Conservation (phyloP, 768 basidiomycete genomes). For the Leccinum barrowsii region DNA sequence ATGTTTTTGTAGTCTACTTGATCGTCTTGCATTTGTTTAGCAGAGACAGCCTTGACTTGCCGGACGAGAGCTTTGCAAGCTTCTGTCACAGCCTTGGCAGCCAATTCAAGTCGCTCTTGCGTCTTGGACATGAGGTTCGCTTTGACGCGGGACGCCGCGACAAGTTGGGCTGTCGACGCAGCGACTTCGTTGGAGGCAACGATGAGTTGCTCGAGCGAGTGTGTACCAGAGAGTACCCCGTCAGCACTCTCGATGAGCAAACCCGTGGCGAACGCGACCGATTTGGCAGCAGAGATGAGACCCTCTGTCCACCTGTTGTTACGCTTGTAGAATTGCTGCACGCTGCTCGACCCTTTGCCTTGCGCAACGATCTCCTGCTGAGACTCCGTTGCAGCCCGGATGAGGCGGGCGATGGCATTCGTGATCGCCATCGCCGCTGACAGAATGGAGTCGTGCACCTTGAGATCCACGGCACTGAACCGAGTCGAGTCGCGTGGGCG, state of each 20-base stretch:
- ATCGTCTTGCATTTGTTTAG: constrained; percentile 74
- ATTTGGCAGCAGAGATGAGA: constrained; percentile 94
- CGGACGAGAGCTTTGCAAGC: constrained; percentile 95
- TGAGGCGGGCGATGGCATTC: constrained; percentile 88
- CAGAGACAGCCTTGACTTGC: constrained; percentile 94
- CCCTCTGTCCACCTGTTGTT: constrained; percentile 99
- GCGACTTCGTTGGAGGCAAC: constrained; percentile 99
- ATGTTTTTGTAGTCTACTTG: constrained; percentile 86
- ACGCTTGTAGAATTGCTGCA: constrained; percentile 98
- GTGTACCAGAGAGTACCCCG: constrained; percentile 93
- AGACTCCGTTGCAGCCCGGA: constrained; percentile 94
- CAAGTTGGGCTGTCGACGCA: constrained; percentile 94
- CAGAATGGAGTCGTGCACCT: constrained; percentile 98
- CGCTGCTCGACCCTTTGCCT: constrained; percentile 88
- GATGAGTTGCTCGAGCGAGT: constrained; percentile 97
- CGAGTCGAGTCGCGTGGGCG: constrained; percentile 85
- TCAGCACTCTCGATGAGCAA: constrained; percentile 97
- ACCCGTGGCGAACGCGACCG: constrained; percentile 95
- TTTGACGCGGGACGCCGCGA: constrained; percentile 97
- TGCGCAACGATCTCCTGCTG: constrained; percentile 97
- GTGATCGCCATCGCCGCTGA: constrained; percentile 94
- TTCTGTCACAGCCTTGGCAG: constrained; percentile 96
- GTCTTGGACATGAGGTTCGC: constrained; percentile 98
- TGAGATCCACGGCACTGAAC: constrained; percentile 87
- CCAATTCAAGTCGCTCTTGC: constrained; percentile 91